A percentile compares a stretch with the other conserved stretches of the same genome.
phyloP scores from a whole-genome alignment of 2,329 filamentous ascomycete genomes.

The Apiospora marii region DNA sequence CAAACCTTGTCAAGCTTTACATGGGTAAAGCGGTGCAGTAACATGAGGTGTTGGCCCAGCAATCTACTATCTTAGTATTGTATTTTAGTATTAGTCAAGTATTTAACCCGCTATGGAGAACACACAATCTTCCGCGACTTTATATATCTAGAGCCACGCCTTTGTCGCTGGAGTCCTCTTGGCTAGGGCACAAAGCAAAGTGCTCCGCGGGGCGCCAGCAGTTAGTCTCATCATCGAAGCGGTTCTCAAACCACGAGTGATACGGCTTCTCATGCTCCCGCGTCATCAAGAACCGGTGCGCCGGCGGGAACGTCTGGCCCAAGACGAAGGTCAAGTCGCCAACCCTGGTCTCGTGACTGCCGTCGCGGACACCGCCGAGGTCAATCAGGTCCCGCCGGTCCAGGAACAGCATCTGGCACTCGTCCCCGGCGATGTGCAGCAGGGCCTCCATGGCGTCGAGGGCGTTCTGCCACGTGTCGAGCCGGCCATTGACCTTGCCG shows the following conservation, averaged over 20 bases:
- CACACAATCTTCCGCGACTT: too few relatives aligned
- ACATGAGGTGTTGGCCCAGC: too few relatives aligned
- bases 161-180: not conserved
- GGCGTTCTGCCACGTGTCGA: not conserved
- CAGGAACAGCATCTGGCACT: not conserved
- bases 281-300: not conserved
- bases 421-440: not conserved
- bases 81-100: too few relatives aligned
- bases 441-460: not conserved
- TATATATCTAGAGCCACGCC: not conserved
- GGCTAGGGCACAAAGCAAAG: not conserved
- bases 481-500: not conserved
- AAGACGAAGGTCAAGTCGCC: not conserved
- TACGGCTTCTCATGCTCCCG: not conserved
- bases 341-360: not conserved
- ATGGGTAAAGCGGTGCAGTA: too few relatives aligned
- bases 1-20: too few relatives aligned
- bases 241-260: not conserved
- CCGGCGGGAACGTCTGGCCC: constrained; percentile 12
- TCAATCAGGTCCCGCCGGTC: constrained; percentile 1
- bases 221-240: not conserved
- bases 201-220: not conserved
- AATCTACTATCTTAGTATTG: too few relatives aligned
- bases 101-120: too few relatives aligned
- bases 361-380: not conserved